phyloP scores from a whole-genome alignment of 495 filamentous ascomycete genomes.

The Margaritispora aquatica region DNA sequence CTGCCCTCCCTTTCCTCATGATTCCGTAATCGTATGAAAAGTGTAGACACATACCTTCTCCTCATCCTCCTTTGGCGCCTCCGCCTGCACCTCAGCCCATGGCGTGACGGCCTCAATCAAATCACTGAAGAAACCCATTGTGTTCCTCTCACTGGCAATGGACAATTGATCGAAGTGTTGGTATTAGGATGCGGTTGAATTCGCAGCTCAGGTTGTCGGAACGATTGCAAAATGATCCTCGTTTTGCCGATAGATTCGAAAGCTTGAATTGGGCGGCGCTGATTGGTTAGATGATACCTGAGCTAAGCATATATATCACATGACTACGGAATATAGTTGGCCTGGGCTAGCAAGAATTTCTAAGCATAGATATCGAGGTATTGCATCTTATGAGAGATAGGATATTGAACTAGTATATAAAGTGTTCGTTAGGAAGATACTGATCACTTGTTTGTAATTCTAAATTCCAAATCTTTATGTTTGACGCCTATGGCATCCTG shows the following conservation, averaged over 20 bases:
- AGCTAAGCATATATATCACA: background rate
- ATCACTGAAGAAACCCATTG: constrained; percentile 52
- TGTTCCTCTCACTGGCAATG: constrained; percentile 4
- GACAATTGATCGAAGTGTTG: background rate
- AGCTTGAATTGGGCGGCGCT: constrained; percentile 13
- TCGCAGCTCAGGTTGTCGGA: background rate
- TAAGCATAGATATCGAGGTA: too few relatives aligned
- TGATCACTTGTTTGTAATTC: too few relatives aligned
- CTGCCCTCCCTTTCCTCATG: background rate
- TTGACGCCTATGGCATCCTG: too few relatives aligned
- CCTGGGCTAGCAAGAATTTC: too few relatives aligned
- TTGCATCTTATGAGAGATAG: too few relatives aligned
- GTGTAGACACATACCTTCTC: constrained; percentile 10
- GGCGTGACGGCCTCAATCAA: constrained; percentile 49
- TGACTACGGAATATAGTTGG: background rate
- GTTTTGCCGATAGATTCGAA: constrained; percentile 2
- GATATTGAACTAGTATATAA: background rate
- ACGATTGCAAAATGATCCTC: constrained; percentile 4
- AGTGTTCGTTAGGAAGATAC: too few relatives aligned
- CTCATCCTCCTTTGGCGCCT: constrained; percentile 29
- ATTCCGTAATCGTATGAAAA: background rate
- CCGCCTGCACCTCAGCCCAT: constrained; percentile 48
- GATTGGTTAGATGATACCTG: constrained; percentile 11
- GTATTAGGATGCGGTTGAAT: background rate
- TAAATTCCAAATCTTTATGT: too few relatives aligned